Evolutionary conservation across 1,139 yeast species (phyloP).

Genomic region (Blastobotrys persicus): DNA sequence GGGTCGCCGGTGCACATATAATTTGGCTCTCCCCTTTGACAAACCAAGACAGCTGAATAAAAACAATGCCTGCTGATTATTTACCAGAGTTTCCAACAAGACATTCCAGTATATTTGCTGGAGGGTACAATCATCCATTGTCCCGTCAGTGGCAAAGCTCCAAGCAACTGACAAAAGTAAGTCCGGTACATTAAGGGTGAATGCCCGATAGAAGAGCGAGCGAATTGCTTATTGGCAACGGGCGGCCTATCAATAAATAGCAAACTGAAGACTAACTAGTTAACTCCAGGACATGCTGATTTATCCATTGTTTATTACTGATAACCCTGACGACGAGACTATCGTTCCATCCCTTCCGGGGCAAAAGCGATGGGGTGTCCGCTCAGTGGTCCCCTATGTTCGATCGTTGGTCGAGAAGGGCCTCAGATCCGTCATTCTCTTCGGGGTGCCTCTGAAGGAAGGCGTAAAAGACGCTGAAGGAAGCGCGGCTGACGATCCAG

Average conservation of each 20-base stretch:
- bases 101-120: constrained; percentile 79
- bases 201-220: too few relatives aligned
- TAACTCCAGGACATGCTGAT: constrained; percentile 69
- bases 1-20: background rate
- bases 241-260: too few relatives aligned
- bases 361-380: constrained; percentile 83
- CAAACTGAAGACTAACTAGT: too few relatives aligned
- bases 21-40: too few relatives aligned
- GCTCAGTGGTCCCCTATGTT: constrained; percentile 73
- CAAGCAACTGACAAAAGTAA: constrained; percentile 65
- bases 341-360: constrained; percentile 77
- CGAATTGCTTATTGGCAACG: too few relatives aligned
- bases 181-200: too few relatives aligned
- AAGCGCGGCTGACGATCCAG: constrained; percentile 91
- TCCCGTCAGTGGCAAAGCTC: constrained; percentile 89
- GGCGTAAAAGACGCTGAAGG: constrained; percentile 80
- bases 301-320: constrained; percentile 86
- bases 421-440: constrained; percentile 76
- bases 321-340: constrained; percentile 75
- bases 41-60: too few relatives aligned
- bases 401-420: constrained; percentile 73
- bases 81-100: constrained; percentile 46
- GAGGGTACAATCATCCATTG: constrained; percentile 91
- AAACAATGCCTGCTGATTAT: constrained; percentile 27
- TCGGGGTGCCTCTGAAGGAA: constrained; percentile 82